Percentiles rank a stretch among this genome's conserved stretches.
phyloP scores from a whole-genome alignment of 2,329 filamentous ascomycete genomes.

The Aspergillus eucalypticola region DNA sequence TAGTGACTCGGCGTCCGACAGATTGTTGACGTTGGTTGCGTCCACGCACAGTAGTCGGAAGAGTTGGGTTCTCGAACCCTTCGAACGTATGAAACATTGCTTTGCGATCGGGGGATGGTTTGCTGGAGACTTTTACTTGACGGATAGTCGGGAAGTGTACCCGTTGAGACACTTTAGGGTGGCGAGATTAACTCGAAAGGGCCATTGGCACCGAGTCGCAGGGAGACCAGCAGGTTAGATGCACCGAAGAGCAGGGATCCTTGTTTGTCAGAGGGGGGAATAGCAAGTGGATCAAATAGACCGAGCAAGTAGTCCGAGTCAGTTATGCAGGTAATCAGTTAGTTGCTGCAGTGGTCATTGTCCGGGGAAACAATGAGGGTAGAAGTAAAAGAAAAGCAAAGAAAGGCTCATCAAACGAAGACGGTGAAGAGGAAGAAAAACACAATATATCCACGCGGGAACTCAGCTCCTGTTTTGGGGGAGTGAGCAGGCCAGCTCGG shows the following conservation, averaged over 20 bases:
- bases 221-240: conserved; percentile 6
- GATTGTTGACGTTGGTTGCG: conserved; percentile 38
- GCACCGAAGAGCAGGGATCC: conserved; percentile 9
- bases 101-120: background rate
- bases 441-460: conserved; percentile 2
- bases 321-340: conserved; percentile 4
- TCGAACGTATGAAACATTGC: conserved; percentile 47
- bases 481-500: background rate
- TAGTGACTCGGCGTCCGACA: conserved; percentile 39
- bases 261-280: conserved; percentile 1
- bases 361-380: background rate
- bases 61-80: conserved; percentile 39
- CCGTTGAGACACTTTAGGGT: conserved; percentile 16
- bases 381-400: background rate
- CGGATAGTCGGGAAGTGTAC: background rate
- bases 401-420: background rate
- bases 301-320: background rate
- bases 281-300: background rate
- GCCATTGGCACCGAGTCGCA: conserved; percentile 13
- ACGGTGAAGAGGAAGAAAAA: conserved; percentile 1
- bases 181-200: conserved; percentile 7
- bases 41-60: conserved; percentile 30
- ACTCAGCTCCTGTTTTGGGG: background rate
- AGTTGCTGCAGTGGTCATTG: conserved; percentile 4
- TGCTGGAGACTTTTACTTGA: background rate